phyloP scores from a whole-genome alignment of 495 filamentous ascomycete species.

The Penicillium crystallinum region DNA sequence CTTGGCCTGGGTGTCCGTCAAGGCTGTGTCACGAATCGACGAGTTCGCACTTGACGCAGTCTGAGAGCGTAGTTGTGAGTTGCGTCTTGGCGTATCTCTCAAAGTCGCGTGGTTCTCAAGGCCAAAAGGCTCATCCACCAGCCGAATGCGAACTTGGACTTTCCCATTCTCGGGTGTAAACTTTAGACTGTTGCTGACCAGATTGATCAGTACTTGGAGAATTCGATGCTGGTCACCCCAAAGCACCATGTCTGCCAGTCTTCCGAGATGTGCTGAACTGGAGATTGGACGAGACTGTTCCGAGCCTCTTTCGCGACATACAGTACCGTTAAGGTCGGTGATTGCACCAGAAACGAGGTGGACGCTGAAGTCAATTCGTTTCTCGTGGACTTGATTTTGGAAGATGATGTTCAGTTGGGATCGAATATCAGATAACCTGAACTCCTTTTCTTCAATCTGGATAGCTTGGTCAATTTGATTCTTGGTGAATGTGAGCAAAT shows the following conservation, averaged over 20 bases:
- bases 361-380: conserved; percentile 65
- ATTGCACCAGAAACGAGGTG: conserved; percentile 43
- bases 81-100: conserved; percentile 4
- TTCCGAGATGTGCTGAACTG: conserved; percentile 56
- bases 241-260: conserved; percentile 67
- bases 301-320: conserved; percentile 35
- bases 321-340: conserved; percentile 29
- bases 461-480: conserved; percentile 85
- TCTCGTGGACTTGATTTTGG: conserved; percentile 79
- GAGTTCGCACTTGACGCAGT: conserved; percentile 9
- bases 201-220: conserved; percentile 84
- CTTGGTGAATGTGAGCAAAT: conserved; percentile 86
- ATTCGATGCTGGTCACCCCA: conserved; percentile 92
- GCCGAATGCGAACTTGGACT: conserved; percentile 69
- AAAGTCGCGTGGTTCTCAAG: background rate
- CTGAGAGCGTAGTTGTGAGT: conserved; percentile 6
- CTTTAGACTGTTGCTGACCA: conserved; percentile 88
- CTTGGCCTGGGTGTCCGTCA: conserved; percentile 7
- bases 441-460: conserved; percentile 77
- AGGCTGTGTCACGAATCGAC: background rate
- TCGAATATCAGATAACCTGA: conserved; percentile 70
- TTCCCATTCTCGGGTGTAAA: conserved; percentile 78
- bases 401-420: conserved; percentile 81
- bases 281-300: conserved; percentile 40
- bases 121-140: conserved; percentile 41